These are phyloP conservation scores for Nicotiana attenuata DNA, from an alignment of 257 asterid genomes.

Conservation along the genomic window DNA sequence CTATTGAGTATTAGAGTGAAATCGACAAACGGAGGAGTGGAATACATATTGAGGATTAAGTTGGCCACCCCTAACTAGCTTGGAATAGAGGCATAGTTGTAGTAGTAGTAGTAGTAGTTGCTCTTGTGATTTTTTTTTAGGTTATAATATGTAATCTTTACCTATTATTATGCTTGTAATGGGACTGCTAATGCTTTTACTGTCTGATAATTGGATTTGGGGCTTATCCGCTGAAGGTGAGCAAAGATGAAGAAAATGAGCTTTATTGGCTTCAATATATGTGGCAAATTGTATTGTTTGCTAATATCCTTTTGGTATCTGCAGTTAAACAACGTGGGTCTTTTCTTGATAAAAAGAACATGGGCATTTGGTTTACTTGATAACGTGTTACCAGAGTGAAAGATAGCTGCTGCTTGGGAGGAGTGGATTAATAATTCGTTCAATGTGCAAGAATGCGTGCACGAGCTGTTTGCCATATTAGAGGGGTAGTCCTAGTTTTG, in stretches of 20 bases:
- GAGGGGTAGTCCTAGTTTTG: neutral
- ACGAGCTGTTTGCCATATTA: conserved; percentile 1
- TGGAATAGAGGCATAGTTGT: neutral
- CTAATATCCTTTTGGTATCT: neutral
- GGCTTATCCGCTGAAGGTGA: neutral
- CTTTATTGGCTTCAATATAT: neutral
- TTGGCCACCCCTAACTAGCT: neutral
- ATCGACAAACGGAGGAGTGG: neutral
- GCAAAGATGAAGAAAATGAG: neutral
- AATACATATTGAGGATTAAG: neutral
- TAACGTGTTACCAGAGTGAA: neutral
- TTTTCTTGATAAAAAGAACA: conserved; percentile 1
- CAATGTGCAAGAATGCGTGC: neutral
- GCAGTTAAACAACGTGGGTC: neutral
- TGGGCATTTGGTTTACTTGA: neutral
- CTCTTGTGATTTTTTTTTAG: neutral
- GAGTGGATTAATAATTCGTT: neutral
- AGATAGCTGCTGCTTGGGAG: conserved; percentile 2
- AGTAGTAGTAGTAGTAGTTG: neutral
- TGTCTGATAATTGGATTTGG: neutral
- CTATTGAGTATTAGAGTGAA: neutral
- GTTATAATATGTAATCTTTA: neutral
- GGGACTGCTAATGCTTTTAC: neutral
- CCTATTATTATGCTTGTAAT: neutral
- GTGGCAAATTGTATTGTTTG: neutral